Evolutionary conservation across 805 yeast genomes (phyloP).

Genomic region (Soucietia sequanensis): DNA sequence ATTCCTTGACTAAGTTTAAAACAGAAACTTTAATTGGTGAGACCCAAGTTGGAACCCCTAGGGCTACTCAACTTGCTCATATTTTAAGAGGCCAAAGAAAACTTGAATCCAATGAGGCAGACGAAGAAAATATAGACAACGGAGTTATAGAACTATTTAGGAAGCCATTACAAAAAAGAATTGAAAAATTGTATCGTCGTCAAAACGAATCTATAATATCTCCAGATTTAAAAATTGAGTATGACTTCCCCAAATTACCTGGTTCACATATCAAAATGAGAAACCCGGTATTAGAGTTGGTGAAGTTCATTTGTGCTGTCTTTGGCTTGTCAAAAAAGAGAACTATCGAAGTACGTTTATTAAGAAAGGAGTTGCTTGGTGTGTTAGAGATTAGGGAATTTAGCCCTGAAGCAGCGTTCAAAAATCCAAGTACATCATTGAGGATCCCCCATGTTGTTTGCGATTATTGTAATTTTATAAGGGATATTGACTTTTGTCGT

Average conservation of each 20-base stretch:
- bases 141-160: slow-evolving; percentile 59
- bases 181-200: slow-evolving; percentile 60
- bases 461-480: slow-evolving; percentile 69
- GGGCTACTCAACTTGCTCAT: slow-evolving; percentile 68
- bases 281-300: slow-evolving; percentile 78
- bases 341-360: slow-evolving; percentile 66
- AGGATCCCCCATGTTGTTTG: slow-evolving; percentile 70
- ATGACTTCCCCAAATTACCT: slow-evolving; percentile 71
- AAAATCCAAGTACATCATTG: slow-evolving; percentile 72
- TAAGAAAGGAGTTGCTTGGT: slow-evolving; percentile 71
- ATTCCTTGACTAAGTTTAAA: slow-evolving; percentile 60
- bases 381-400: slow-evolving; percentile 84
- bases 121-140: slow-evolving; percentile 26
- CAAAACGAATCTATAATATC: slow-evolving; percentile 74
- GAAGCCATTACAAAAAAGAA: slow-evolving; percentile 62
- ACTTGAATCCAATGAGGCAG: slow-evolving; percentile 30
- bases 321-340: slow-evolving; percentile 64
- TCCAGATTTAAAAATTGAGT: slow-evolving; percentile 61
- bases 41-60: slow-evolving; percentile 47
- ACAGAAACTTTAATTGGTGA: slow-evolving; percentile 36
- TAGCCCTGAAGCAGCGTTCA: slow-evolving; percentile 68
- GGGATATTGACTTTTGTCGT: slow-evolving; percentile 81
- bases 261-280: slow-evolving; percentile 61
- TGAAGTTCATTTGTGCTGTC: slow-evolving; percentile 72
- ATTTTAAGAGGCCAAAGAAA: slow-evolving; percentile 44